phyloP scores from a whole-genome alignment of 2,329 filamentous ascomycete species.

The Cadophora sp. region DNA sequence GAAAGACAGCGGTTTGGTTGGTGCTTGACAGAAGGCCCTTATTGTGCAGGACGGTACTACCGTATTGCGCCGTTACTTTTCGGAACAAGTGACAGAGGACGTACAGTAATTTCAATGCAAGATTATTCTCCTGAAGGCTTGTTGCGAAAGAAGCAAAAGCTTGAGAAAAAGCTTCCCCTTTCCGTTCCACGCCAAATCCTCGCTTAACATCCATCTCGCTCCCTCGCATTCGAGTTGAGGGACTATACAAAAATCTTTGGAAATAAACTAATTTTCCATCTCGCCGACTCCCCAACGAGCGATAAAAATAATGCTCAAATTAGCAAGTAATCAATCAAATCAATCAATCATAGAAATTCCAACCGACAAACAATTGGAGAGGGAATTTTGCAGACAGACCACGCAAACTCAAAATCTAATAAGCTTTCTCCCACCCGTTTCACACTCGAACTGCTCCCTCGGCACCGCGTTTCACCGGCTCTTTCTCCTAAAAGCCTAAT shows the following conservation, averaged over 20 bases:
- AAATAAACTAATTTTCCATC: too few relatives aligned
- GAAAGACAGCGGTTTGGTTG: not conserved
- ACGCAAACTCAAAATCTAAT: not conserved
- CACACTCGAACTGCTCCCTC: not conserved
- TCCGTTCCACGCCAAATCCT: not conserved
- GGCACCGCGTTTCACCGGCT: constrained; percentile 10
- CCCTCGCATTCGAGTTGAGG: not conserved
- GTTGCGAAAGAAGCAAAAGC: not conserved
- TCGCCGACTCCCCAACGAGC: too few relatives aligned
- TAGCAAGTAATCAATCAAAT: too few relatives aligned
- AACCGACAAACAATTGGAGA: too few relatives aligned
- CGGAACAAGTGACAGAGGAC: not conserved
- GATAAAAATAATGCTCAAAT: too few relatives aligned
- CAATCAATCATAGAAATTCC: too few relatives aligned
- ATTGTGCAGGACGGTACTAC: too few relatives aligned
- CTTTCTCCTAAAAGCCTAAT: not conserved
- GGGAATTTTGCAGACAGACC: too few relatives aligned
- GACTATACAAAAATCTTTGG: too few relatives aligned
- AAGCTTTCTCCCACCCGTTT: not conserved
- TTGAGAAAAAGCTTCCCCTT: too few relatives aligned
- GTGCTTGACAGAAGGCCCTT: not conserved
- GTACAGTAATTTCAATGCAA: not conserved
- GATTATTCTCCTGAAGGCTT: constrained; percentile 3
- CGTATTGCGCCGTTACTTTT: too few relatives aligned
- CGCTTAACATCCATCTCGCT: not conserved